These are phyloP conservation scores for Agaricus blazei DNA, from an alignment of 768 basidiomycete species.

Conservation along the genomic window DNA sequence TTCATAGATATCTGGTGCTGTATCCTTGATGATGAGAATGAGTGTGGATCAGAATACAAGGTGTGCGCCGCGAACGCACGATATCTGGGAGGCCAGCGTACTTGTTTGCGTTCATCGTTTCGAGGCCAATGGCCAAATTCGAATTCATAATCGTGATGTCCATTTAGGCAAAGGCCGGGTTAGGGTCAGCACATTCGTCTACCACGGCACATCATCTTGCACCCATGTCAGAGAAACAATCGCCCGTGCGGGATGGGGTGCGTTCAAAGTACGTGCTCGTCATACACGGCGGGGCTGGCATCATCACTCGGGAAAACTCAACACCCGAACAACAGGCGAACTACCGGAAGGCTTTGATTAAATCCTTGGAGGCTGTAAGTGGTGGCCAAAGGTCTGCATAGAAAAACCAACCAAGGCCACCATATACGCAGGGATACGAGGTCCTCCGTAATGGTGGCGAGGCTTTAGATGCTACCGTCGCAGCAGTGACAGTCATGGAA, in stretches of 20 bases:
- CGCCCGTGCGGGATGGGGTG: not conserved
- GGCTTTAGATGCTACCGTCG: slow-evolving; percentile 78
- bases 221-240: slow-evolving; percentile 1
- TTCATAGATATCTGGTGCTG: slow-evolving; percentile 88
- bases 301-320: slow-evolving; percentile 50
- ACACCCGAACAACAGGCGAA: slow-evolving; percentile 55
- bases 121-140: not conserved
- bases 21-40: slow-evolving; percentile 51
- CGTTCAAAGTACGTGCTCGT: slow-evolving; percentile 40
- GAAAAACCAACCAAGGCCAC: not conserved
- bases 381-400: not conserved
- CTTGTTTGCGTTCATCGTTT: slow-evolving; percentile 61
- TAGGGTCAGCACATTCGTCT: not conserved
- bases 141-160: not conserved
- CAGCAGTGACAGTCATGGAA: slow-evolving; percentile 72
- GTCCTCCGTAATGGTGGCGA: slow-evolving; percentile 66
- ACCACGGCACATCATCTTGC: not conserved
- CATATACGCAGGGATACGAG: slow-evolving; percentile 42
- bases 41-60: not conserved
- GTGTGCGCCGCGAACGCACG: slow-evolving; percentile 39
- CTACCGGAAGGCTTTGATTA: slow-evolving; percentile 51
- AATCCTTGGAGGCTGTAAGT: slow-evolving; percentile 46
- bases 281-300: slow-evolving; percentile 80
- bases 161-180: slow-evolving; percentile 2
- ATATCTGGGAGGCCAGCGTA: slow-evolving; percentile 92